phyloP scores from a whole-genome alignment of 768 basidiomycete genomes.

The Boletellus ananas region DNA sequence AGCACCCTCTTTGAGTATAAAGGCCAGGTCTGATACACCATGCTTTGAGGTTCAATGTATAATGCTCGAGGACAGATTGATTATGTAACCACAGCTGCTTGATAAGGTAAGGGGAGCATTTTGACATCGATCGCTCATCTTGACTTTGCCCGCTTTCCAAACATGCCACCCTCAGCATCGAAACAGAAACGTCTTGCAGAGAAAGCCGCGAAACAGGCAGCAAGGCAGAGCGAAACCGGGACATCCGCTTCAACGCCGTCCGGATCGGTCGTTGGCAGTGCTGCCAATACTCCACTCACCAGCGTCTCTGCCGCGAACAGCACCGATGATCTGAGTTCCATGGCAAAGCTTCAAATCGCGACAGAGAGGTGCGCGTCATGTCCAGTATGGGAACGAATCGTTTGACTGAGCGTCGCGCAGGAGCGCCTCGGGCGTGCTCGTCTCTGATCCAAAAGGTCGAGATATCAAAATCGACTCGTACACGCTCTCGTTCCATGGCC shows the following conservation, averaged over 20 bases:
- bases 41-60: too few relatives aligned
- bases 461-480: slow-evolving; percentile 98
- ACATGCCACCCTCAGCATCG: slow-evolving; percentile 74
- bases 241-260: slow-evolving; percentile 58
- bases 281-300: slow-evolving; percentile 76
- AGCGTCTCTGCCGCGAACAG: slow-evolving; percentile 76
- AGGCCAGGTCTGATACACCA: too few relatives aligned
- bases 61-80: too few relatives aligned
- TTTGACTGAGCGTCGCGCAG: slow-evolving; percentile 36
- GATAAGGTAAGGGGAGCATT: slow-evolving; percentile 14
- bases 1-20: too few relatives aligned
- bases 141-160: slow-evolving; percentile 14
- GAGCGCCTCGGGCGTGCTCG: slow-evolving; percentile 88
- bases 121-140: slow-evolving; percentile 27
- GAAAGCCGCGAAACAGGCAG: slow-evolving; percentile 81
- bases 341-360: slow-evolving; percentile 86
- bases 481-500: slow-evolving; percentile 96
- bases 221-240: slow-evolving; percentile 44
- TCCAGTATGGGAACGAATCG: too few relatives aligned
- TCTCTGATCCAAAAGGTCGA: slow-evolving; percentile 87
- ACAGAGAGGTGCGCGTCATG: slow-evolving; percentile 72
- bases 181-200: slow-evolving; percentile 95
- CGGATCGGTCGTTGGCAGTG: slow-evolving; percentile 61
- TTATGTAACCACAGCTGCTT: slow-evolving; percentile 23
- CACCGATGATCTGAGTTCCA: slow-evolving; percentile 73